phyloP scores from a whole-genome alignment of 495 filamentous ascomycete genomes.

The Aspergillus bertholletiae region DNA sequence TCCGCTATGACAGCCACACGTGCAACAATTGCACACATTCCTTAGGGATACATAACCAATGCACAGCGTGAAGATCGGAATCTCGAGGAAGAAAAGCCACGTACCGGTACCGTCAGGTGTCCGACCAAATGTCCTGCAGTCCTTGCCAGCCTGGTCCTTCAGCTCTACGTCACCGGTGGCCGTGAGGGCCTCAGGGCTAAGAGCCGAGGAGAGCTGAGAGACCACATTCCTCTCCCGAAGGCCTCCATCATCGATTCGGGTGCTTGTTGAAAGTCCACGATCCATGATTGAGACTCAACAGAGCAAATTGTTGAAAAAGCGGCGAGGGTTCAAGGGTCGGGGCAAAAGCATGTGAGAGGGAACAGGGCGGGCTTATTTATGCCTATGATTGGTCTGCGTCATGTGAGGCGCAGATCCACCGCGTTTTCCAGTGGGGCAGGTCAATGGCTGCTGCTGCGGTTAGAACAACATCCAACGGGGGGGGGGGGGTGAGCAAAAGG shows the following conservation, averaged over 20 bases:
- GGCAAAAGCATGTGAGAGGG: constrained; percentile 34
- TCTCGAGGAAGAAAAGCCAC: too few relatives aligned
- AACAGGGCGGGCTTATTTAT: constrained; percentile 9
- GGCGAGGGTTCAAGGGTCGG: not conserved
- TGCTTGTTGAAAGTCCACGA: constrained; percentile 43
- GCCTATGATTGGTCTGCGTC: constrained; percentile 16
- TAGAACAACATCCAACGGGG: not conserved
- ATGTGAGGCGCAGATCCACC: constrained; percentile 8
- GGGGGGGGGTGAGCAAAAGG: not conserved
- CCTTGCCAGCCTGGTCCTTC: constrained; percentile 44
- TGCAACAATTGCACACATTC: not conserved
- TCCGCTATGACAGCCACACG: not conserved
- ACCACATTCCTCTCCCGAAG: constrained; percentile 44
- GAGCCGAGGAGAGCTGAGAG: constrained; percentile 31
- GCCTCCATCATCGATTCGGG: constrained; percentile 33
- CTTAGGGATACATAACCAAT: not conserved
- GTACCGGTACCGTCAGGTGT: constrained; percentile 87
- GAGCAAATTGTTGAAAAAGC: constrained; percentile 12
- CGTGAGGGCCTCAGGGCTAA: constrained; percentile 30
- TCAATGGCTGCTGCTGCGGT: too few relatives aligned
- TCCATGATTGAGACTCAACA: constrained; percentile 34
- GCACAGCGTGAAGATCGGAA: too few relatives aligned
- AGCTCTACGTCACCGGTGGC: constrained; percentile 34
- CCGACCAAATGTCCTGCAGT: constrained; percentile 80
- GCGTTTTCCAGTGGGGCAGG: not conserved